A percentile compares a stretch with the other conserved stretches of the same genome.
These are phyloP conservation scores for Terana coerulea DNA, from an alignment of 768 basidiomycete genomes.

Conservation along the genomic window DNA sequence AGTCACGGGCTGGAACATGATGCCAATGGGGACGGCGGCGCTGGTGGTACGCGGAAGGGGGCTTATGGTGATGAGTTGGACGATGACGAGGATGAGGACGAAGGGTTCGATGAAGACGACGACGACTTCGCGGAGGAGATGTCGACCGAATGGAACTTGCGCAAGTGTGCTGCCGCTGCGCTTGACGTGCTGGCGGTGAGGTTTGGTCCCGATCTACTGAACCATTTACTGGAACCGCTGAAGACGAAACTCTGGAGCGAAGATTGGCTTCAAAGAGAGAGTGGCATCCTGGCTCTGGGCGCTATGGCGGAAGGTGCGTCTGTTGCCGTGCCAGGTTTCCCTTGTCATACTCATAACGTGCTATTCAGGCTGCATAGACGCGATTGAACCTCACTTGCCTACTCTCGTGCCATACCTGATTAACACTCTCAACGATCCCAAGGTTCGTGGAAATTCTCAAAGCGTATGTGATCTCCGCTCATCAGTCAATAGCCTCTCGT, in stretches of 20 bases:
- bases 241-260: constrained; percentile 91
- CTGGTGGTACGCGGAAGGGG: constrained; percentile 42
- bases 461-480: not conserved
- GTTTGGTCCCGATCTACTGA: constrained; percentile 85
- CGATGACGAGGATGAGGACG: constrained; percentile 83
- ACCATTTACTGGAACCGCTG: constrained; percentile 82
- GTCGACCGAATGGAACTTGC: constrained; percentile 97
- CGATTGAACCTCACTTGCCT: constrained; percentile 92
- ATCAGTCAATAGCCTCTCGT: constrained; percentile 72
- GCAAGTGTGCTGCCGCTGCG: constrained; percentile 97
- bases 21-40: constrained; percentile 34
- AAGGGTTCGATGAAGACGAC: constrained; percentile 72
- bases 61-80: constrained; percentile 80
- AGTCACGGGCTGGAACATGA: constrained; percentile 83
- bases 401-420: constrained; percentile 92
- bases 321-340: not conserved
- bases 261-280: constrained; percentile 94
- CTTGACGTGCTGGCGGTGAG: constrained; percentile 94
- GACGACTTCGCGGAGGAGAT: constrained; percentile 95
- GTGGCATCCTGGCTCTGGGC: constrained; percentile 91
- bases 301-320: constrained; percentile 95
- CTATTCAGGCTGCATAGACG: constrained; percentile 85
- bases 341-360: not conserved
- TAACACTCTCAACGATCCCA: constrained; percentile 84
- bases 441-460: constrained; percentile 57